Conservation (phyloP, 768 basidiomycete genomes). For the Lentinula boryana region DNA sequence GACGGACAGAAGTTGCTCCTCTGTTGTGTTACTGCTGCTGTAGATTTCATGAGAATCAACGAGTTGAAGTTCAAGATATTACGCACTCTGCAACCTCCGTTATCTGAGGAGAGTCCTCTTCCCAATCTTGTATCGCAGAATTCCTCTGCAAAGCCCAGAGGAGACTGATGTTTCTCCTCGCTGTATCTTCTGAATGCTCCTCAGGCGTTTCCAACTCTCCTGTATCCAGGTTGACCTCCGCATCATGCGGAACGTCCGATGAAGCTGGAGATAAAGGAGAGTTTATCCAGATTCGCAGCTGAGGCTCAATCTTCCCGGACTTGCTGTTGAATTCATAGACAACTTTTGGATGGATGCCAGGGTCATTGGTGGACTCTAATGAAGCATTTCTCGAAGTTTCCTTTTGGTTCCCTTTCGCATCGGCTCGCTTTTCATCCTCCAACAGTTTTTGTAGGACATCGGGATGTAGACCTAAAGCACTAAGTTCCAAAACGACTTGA, state of each 20-base stretch:
- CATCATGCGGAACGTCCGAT: constrained; percentile 6
- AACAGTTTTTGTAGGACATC: constrained; percentile 39
- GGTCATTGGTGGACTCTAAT: background rate
- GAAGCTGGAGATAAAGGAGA: constrained; percentile 12
- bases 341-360: constrained; percentile 21
- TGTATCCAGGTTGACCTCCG: constrained; percentile 12
- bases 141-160: constrained; percentile 7
- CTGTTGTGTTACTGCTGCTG: background rate
- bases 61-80: background rate
- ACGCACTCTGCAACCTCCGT: constrained; percentile 2
- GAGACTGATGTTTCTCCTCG: background rate
- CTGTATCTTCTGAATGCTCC: background rate
- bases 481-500: constrained; percentile 72
- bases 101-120: constrained; percentile 1
- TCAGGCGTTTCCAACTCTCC: constrained; percentile 9
- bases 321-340: constrained; percentile 52
- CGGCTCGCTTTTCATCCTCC: constrained; percentile 7
- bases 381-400: constrained; percentile 3
- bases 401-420: constrained; percentile 20
- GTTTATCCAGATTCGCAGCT: constrained; percentile 46
- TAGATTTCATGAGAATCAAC: background rate
- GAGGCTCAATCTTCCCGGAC: constrained; percentile 47
- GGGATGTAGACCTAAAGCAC: constrained; percentile 57
- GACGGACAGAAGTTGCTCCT: background rate
- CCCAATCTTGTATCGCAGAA: background rate